Evolutionary conservation across 257 asterid species (phyloP), one percentile per base, ranked within the genome.

Genomic region (Ballota nigra): DNA sequence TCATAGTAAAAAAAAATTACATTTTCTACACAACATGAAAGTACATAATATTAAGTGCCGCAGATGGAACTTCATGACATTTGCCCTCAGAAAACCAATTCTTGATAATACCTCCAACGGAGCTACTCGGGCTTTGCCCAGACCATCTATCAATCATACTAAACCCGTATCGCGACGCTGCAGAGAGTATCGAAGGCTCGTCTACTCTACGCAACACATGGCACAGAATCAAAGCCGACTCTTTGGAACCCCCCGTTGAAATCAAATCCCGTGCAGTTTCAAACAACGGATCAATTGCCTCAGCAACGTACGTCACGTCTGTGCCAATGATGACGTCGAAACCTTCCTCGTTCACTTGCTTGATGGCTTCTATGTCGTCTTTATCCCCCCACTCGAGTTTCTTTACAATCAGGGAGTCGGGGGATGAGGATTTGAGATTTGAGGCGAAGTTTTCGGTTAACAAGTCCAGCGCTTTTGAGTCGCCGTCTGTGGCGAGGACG

Each of bases 401-500:
- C 69, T 75, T 82, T 26, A 82, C 69, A 5, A 73, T 69, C 19
- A 94, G 22, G 3, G 75, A 72, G 23, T 70, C 82, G n/a, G 68
- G 83, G 71, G 67, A 69, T 18, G 81, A 75, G 36, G 84, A 23
- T 34, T 78, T 60, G 79, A 86, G 85, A 77, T 95, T 95, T 66
- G 82, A 62, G 72, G 82, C 77, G 7, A 95, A 70, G 18, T 95
- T 95, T 47, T 82, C 84, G 4, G 79, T 72, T 76, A 95, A 72
- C 70, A 95, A 79, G 65, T 88, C 79, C 1, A 95, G 86, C 2
- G 89, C 87, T 75, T 82, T 86, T n/a, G 75, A 8, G 82, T 95
- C 99, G 74, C 98, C 99, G 49, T 95, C 99, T 5, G 97, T 89
- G 73, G 97, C 91, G 20, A 95, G 88, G 77, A 95, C 91, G 2